phyloP scores from a whole-genome alignment of 805 yeast genomes.

The Kluyveromyces starmeri region DNA sequence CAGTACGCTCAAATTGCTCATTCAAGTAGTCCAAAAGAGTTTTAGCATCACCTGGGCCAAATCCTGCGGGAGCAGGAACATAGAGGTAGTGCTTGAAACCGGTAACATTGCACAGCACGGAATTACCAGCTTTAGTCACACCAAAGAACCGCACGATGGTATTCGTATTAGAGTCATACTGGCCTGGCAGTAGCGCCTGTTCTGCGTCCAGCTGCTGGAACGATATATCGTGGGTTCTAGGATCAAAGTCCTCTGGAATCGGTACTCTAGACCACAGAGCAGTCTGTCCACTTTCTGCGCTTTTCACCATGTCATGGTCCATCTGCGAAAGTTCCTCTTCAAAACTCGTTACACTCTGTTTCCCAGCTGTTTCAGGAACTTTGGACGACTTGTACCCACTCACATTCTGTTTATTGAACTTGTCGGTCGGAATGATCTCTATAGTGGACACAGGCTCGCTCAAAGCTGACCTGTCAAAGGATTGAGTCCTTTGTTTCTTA shows the following conservation, averaged over 20 bases:
- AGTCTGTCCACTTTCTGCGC: constrained; percentile 20
- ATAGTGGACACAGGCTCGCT: constrained; percentile 29
- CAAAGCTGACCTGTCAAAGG: constrained; percentile 25
- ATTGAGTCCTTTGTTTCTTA: constrained; percentile 22
- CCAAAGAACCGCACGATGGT: constrained; percentile 83
- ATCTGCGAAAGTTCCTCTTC: constrained; percentile 25
- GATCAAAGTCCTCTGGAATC: constrained; percentile 40
- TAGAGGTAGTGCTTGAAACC: constrained; percentile 88
- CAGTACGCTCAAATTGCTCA: constrained; percentile 42
- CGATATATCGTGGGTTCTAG: constrained; percentile 42
- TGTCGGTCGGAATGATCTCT: constrained; percentile 27
- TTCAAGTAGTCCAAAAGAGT: constrained; percentile 40
- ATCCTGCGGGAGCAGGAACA: constrained; percentile 82
- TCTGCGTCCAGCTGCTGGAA: constrained; percentile 96
- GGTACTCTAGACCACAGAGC: constrained; percentile 52
- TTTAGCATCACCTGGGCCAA: constrained; percentile 45
- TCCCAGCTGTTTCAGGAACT: not conserved
- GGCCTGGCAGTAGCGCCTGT: constrained; percentile 52
- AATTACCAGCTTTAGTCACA: constrained; percentile 78
- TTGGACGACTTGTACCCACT: constrained; percentile 19
- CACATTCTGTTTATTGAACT: constrained; percentile 22
- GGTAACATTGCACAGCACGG: constrained; percentile 81
- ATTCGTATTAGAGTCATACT: constrained; percentile 28
- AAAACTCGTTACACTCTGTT: constrained; percentile 11
- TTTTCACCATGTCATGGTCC: constrained; percentile 24